phyloP scores from a whole-genome alignment of 306 rosid genomes.

The Myrica gale region DNA sequence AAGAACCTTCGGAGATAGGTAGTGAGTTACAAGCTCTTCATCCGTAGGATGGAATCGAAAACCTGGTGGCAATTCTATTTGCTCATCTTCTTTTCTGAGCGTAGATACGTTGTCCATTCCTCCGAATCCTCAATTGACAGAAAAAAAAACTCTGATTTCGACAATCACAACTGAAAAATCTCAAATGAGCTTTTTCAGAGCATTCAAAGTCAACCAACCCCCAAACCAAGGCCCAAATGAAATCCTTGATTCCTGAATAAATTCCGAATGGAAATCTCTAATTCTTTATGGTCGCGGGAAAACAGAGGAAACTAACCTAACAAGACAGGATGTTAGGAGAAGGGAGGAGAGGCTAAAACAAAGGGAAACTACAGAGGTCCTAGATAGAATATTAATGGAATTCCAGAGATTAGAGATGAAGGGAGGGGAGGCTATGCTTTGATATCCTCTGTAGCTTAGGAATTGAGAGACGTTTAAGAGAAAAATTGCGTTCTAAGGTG shows the following conservation, averaged over 20 bases:
- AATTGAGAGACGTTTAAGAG: constrained; percentile 30
- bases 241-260: not conserved
- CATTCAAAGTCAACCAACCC: not conserved
- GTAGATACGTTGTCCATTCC: constrained; percentile 46
- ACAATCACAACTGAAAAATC: constrained; percentile 3
- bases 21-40: constrained; percentile 79
- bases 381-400: not conserved
- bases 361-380: not conserved
- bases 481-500: constrained; percentile 28
- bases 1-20: constrained; percentile 66
- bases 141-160: constrained; percentile 18
- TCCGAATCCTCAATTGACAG: constrained; percentile 4
- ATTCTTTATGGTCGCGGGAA: not conserved
- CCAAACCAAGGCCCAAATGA: not conserved
- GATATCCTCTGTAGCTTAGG: constrained; percentile 13
- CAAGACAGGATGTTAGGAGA: not conserved
- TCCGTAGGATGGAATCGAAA: constrained; percentile 91
- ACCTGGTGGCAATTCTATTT: constrained; percentile 73
- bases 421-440: constrained; percentile 1
- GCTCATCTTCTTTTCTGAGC: constrained; percentile 33
- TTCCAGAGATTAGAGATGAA: constrained; percentile 10
- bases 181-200: constrained; percentile 3
- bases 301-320: constrained; percentile 8
- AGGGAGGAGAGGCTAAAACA: no score
- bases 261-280: not conserved